These are phyloP conservation scores for Graphium sp. DNA, from an alignment of 2,329 filamentous ascomycete genomes.

Conservation along the genomic window DNA sequence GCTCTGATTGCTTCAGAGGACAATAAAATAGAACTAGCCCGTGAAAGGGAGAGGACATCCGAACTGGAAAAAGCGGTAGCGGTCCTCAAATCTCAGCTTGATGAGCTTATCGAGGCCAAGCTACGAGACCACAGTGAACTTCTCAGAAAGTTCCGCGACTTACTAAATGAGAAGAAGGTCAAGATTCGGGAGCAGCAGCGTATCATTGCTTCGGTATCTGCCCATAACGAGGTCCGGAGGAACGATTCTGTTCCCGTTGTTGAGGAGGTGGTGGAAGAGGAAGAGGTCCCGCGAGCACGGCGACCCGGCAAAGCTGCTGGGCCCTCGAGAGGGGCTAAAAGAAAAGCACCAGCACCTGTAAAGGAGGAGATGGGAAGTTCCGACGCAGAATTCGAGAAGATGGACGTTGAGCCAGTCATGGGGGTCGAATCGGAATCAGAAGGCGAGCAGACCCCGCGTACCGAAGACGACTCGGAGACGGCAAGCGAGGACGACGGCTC, in stretches of 20 bases:
- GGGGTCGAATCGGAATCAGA: conserved; percentile 12
- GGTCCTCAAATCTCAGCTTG: conserved; percentile 44
- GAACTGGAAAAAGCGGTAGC: conserved; percentile 37
- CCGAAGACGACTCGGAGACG: conserved; percentile 21
- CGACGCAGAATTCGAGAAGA: conserved; percentile 29
- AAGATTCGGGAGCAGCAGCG: conserved; percentile 62
- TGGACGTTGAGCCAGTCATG: conserved; percentile 27
- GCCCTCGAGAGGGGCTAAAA: conserved; percentile 27
- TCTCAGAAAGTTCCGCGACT: conserved; percentile 49
- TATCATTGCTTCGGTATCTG: conserved; percentile 31
- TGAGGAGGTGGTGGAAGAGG: neutral
- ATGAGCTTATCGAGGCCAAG: conserved; percentile 50
- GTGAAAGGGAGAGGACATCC: conserved; percentile 20
- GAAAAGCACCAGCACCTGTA: conserved; percentile 25
- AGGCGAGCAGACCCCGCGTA: conserved; percentile 18
- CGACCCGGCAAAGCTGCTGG: conserved; percentile 12
- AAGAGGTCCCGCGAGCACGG: neutral
- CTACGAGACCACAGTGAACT: conserved; percentile 48
- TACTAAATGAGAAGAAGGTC: conserved; percentile 66
- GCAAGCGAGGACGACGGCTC: conserved; percentile 23
- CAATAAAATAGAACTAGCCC: conserved; percentile 23
- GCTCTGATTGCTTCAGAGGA: conserved; percentile 31
- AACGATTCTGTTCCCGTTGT: conserved; percentile 12
- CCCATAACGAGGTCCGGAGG: no score
- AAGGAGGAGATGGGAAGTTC: conserved; percentile 23